A percentile compares a stretch with the other conserved stretches of the same genome.
Evolutionary conservation across 768 basidiomycete genomes (phyloP).

Genomic region (Auricularia sp.): DNA sequence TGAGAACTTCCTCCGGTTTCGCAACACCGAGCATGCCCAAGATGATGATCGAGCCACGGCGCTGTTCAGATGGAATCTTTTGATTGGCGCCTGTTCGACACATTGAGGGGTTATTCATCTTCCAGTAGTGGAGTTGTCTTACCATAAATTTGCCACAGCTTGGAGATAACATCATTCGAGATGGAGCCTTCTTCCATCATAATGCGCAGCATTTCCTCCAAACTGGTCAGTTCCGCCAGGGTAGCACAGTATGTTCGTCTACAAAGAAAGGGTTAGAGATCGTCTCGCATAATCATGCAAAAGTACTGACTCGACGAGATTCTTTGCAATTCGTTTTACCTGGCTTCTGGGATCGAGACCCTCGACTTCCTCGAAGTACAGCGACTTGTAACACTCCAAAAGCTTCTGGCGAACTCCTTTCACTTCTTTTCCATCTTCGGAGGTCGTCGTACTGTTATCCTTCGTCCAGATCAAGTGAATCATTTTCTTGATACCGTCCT

Average conservation of each 20-base stretch:
- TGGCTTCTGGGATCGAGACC: constrained; percentile 74
- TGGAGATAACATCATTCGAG: constrained; percentile 72
- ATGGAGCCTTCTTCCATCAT: constrained; percentile 89
- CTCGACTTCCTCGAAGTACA: constrained; percentile 81
- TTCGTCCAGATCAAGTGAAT: constrained; percentile 95
- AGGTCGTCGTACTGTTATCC: constrained; percentile 75
- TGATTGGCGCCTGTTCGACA: constrained; percentile 57
- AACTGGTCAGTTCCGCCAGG: constrained; percentile 85
- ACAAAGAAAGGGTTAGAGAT: not conserved
- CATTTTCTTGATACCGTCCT: constrained; percentile 93
- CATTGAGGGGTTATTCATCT: not conserved
- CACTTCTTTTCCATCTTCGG: constrained; percentile 65
- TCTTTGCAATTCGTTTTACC: constrained; percentile 86
- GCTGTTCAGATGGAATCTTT: constrained; percentile 68
- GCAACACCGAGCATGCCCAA: constrained; percentile 95
- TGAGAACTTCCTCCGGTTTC: constrained; percentile 61
- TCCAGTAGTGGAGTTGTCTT: constrained; percentile 26
- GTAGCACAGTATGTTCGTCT: constrained; percentile 89
- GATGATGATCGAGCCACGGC: constrained; percentile 89
- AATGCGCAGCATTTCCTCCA: constrained; percentile 93
- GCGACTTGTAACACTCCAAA: constrained; percentile 73
- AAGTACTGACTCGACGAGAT: constrained; percentile 82
- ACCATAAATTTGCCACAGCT: constrained; percentile 97
- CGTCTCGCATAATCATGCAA: too few relatives aligned
- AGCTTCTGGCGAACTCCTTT: constrained; percentile 82